Percentiles rank a stretch among this genome's conserved stretches.
Conservation (phyloP, 2,329 filamentous ascomycete species). For the Sporothrix pallida region DNA sequence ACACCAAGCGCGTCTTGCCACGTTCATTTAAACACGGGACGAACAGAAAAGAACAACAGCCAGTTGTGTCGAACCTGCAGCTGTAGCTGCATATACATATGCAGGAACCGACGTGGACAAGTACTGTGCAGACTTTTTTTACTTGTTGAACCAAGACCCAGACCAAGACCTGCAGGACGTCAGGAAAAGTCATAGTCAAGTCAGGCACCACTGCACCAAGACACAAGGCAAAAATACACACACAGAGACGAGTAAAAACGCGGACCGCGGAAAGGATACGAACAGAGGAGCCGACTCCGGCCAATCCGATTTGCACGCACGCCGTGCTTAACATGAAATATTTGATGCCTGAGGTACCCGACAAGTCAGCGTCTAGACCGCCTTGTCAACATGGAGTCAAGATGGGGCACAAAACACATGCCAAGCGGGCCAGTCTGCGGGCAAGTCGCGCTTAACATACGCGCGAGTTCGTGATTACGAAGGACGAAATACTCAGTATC, state of each 20-base stretch:
- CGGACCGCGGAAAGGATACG: background rate
- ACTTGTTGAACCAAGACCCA: background rate
- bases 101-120: constrained; percentile 21
- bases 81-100: background rate
- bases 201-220: background rate
- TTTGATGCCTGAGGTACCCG: constrained; percentile 1
- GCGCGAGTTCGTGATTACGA: no score
- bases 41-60: background rate
- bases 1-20: constrained; percentile 4
- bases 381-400: no score
- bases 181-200: background rate
- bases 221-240: no score
- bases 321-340: background rate
- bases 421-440: background rate
- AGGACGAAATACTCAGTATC: no score
- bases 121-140: constrained; percentile 8
- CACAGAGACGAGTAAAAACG: background rate
- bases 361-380: background rate
- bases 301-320: constrained; percentile 13
- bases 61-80: background rate
- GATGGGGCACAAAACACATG: background rate
- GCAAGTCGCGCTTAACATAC: no score
- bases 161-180: background rate
- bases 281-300: background rate
- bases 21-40: background rate